phyloP scores from a whole-genome alignment of 164 flowering plant genomes.

The Litsea cubeba region DNA sequence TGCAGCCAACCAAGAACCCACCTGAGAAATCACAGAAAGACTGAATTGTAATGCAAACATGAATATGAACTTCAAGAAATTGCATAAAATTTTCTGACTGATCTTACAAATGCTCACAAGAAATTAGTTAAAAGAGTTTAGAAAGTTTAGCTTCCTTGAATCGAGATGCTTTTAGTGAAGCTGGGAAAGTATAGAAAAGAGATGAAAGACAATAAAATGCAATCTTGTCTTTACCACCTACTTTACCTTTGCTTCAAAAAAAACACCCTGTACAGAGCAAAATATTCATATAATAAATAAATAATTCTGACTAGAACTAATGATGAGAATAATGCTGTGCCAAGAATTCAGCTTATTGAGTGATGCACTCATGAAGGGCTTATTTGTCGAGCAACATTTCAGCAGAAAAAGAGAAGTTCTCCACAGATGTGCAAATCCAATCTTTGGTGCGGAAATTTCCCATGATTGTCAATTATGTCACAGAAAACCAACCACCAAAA shows the following conservation, averaged over 20 bases:
- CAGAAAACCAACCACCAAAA: background rate
- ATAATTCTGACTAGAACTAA: background rate
- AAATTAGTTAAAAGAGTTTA: background rate
- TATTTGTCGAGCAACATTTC: background rate
- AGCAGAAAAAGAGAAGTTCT: background rate
- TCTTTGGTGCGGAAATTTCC: background rate
- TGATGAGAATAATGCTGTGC: background rate
- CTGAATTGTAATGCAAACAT: background rate
- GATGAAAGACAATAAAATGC: background rate
- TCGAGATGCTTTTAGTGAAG: background rate
- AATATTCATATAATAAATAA: background rate
- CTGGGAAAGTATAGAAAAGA: background rate
- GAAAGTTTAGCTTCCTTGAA: too few relatives aligned
- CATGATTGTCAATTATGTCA: background rate
- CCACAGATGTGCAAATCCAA: background rate
- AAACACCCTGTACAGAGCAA: too few relatives aligned
- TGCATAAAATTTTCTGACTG: background rate
- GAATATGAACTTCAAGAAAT: background rate
- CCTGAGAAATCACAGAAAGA: conserved; percentile 30
- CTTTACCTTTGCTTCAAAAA: background rate
- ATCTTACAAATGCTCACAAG: background rate
- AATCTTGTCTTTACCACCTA: background rate
- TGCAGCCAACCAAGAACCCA: conserved; percentile 61
- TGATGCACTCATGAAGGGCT: background rate
- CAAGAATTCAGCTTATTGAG: background rate